Evolutionary conservation across 2,329 filamentous ascomycete species (phyloP), one percentile per base, ranked within the genome.

Genomic region (Malbranchea zuffiana): DNA sequence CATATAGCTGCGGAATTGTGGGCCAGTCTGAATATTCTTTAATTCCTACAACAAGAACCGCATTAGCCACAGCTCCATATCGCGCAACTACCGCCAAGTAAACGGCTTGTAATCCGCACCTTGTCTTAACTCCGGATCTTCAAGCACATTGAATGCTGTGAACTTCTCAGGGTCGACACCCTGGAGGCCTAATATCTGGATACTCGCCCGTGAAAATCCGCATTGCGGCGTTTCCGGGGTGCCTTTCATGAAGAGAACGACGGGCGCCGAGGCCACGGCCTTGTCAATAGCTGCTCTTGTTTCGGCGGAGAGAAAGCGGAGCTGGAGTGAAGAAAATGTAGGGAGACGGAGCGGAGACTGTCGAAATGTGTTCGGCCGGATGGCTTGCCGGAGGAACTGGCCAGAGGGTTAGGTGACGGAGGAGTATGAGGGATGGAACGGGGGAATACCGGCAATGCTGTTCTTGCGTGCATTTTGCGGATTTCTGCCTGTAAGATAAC

Each of bases 1-100:
- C 71, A 63, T 96, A 98, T 12, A 98, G 72, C 62, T 98, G 90
- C 5, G 90, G 90, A 57, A 98, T 96, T 13, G 90, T 98, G 10
- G 90, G 90, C 90, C 90, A 98, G 58, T 96, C 90, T 1, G 87
- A 94, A 69, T 90, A 98, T 65, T 98, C 88, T 67, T 98, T 98
- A 67, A 98, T 94, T 35, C 90, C 88, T 87, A 47, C 10, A 16
- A 30, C 20, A 16, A 43, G n/a, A n/a, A 6, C 11, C 5, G 15
- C 3, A 16, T 30, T 36, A 31, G 28, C 20, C 31, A 19, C 13
- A 11, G 3, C 20, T 16, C 16, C 16, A 32, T 11, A 5, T 15
- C 8, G 8, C n/a, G 7, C 23, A 16, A 3, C 30, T 12, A 30
- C 10, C 11, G 13, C 24, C 17, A 18, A 10, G 16, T 13, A 17